Base-by-base conservation (phyloP, 1,284 basidiomycete genomes). In the Tremellales sp. region DNA sequence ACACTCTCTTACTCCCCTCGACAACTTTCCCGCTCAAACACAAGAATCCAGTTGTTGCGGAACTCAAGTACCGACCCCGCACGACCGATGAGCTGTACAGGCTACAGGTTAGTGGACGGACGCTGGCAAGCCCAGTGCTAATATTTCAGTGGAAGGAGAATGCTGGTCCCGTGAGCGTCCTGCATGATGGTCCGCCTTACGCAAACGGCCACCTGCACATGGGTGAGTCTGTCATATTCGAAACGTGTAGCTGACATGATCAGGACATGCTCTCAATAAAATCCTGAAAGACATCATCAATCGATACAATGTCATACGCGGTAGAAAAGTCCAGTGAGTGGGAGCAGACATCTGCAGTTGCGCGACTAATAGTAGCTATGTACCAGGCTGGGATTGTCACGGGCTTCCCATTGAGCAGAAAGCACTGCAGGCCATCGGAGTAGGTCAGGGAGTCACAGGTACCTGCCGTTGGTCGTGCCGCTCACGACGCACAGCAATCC, bases 351-450 rank as follows among this genome's bases (percentile, higher is more conserved):
- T 50, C 12, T 17, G 17, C 4, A 21, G 10, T 44, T 22, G 26
- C 7, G 22, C n/a, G n/a, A n/a, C 25, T 27, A 22, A 26, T 17
- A 21, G 0, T 52, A 96, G 91, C 64, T 97, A 92, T 73, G 75
- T 87, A 33, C 94, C 96, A 24, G 96, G 96, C 4, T 99, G 92
- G 91, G 96, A 99, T 68, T 98, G 94, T 65, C 96, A 98, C 65
- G 96, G 96, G 2, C 81, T 98, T 15, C 96, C 96, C 0, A 97
- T 99, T 56, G 92, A 96, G 71, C 88, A 90, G 62, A 96, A 94
- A 68, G 87, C 91, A 0, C 75, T 97, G 26, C 78, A 85, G 55
- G 81, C 84, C 42, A 78, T 89, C n/a, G 80, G 81, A 50, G 88
- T 85, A 65, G 52, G 81, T 68, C 12, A 1, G 2, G 3, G 3